A percentile compares a stretch with the other conserved stretches of the same genome.
These are phyloP conservation scores for Pseudocercospora fuligena DNA, from an alignment of 2,329 filamentous ascomycete genomes.

Conservation along the genomic window DNA sequence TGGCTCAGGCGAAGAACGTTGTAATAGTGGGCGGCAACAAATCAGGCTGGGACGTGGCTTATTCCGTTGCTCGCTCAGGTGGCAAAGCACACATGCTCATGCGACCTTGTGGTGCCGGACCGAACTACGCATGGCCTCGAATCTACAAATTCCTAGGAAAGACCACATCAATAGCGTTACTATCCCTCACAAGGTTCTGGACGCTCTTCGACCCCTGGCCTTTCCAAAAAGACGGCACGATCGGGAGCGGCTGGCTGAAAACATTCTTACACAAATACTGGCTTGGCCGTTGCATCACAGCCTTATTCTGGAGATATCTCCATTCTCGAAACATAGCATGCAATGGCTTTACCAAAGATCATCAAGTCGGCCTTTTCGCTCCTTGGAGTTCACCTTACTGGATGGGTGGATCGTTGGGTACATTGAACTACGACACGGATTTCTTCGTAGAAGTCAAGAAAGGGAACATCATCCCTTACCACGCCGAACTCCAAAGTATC, in stretches of 20 bases:
- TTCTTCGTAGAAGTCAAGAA: conserved; percentile 29
- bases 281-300: conserved; percentile 59
- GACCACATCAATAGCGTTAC: conserved; percentile 63
- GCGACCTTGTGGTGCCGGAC: conserved; percentile 60
- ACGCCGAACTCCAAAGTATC: conserved; percentile 11
- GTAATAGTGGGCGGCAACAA: conserved; percentile 65
- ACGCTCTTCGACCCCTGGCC: conserved; percentile 73
- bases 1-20: conserved; percentile 44
- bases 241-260: conserved; percentile 59
- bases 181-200: conserved; percentile 67
- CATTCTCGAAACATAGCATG: conserved; percentile 30
- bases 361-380: background rate
- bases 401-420: conserved; percentile 16
- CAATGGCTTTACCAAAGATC: background rate
- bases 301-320: conserved; percentile 60
- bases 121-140: conserved; percentile 61
- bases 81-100: conserved; percentile 61
- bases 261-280: conserved; percentile 60
- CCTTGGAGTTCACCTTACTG: conserved; percentile 15
- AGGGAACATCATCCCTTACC: conserved; percentile 9
- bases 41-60: conserved; percentile 65
- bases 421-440: conserved; percentile 15
- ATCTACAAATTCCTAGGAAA: conserved; percentile 68
- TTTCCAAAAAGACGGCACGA: conserved; percentile 67
- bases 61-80: conserved; percentile 58